A percentile compares a stretch with the other conserved stretches of the same genome.
Conservation (phyloP, 2,329 filamentous ascomycete genomes). For the Dryadomyces quercus-mongolicae region DNA sequence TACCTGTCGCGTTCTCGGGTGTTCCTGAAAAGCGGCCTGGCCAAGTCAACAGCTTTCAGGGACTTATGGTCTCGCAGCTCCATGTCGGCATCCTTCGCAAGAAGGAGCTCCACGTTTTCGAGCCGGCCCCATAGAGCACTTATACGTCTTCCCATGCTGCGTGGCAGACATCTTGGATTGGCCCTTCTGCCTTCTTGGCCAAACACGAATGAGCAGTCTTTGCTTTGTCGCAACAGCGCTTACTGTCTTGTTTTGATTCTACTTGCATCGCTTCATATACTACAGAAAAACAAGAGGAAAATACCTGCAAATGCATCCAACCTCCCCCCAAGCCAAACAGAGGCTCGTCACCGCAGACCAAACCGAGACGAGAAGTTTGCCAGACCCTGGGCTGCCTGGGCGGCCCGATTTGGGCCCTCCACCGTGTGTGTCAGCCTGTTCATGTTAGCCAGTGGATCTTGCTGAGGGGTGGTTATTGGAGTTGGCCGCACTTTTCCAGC, state of each 20-base stretch:
- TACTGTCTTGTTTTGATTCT: background rate
- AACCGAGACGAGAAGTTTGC: slow-evolving; percentile 65
- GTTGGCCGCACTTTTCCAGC: slow-evolving; percentile 64
- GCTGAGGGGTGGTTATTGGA: too few species aligned
- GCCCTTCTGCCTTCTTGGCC: too few species aligned
- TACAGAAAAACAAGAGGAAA: background rate
- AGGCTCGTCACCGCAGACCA: slow-evolving; percentile 31
- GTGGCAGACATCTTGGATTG: too few species aligned
- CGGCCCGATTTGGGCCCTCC: slow-evolving; percentile 43
- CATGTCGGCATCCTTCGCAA: too few species aligned
- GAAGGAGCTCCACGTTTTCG: too few species aligned
- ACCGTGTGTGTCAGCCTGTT: slow-evolving; percentile 51
- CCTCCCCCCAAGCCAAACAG: background rate
- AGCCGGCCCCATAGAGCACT: too few species aligned
- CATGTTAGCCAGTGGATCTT: slow-evolving; percentile 14
- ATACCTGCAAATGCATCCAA: background rate
- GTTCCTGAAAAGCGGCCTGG: too few species aligned
- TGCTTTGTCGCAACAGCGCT: background rate
- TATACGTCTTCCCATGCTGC: too few species aligned
- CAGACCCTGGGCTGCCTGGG: slow-evolving; percentile 54
- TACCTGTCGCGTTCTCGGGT: too few species aligned
- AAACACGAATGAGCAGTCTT: background rate
- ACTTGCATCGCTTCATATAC: background rate
- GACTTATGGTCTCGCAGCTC: too few species aligned
- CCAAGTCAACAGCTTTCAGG: too few species aligned